Evolutionary conservation across 257 asterid genomes (phyloP), one percentile per base, ranked within the genome.

Genomic region (Rubia yunnanensis): DNA sequence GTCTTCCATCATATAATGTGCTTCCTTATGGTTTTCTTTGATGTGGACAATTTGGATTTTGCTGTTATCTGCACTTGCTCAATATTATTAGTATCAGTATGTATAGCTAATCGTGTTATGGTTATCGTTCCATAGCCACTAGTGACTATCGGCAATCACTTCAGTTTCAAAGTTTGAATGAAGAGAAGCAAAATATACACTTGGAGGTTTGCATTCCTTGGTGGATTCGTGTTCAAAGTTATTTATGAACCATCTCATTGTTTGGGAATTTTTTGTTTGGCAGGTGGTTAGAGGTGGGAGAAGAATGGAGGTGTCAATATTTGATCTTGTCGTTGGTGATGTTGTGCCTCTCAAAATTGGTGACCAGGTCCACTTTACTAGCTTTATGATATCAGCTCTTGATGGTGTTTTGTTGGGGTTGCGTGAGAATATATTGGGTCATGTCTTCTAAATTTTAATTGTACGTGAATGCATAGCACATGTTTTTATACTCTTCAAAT

Each of bases 61-160:
- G 57, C 44, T n/a, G 20, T 26, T 28, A 41, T 18, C 22, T 26
- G 56, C 1, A 41, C n/a, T 7, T 48, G 9, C 60, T 49, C 10
- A 20, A 30, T 27, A 10, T 50, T 50, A 50, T 8, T n/a, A 15
- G 52, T 44, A 44, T 32, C 52, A 44, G 48, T 44, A 17, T 14
- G 18, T 36, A 56, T 54, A 49, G 11, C 31, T 27, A 39, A 44
- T 26, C 18, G 11, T 48, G 10, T 22, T 23, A 3, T 38, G 24
- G 7, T 27, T 23, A 7, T 55, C 31, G 13, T 36, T 73, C 68
- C 78, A 81, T 82, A 92, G 98, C 97, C 71, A 79, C 88, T 17
- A 92, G 97, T 73, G 98, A 92, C 80, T 92, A 92, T 80, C 88
- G 78, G 74, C 98, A 92, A 69, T 89, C 98, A 55, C 98, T 92